Base-by-base conservation (phyloP, 371 early-diverging fungal genomes). In the Coemansia sp. region DNA sequence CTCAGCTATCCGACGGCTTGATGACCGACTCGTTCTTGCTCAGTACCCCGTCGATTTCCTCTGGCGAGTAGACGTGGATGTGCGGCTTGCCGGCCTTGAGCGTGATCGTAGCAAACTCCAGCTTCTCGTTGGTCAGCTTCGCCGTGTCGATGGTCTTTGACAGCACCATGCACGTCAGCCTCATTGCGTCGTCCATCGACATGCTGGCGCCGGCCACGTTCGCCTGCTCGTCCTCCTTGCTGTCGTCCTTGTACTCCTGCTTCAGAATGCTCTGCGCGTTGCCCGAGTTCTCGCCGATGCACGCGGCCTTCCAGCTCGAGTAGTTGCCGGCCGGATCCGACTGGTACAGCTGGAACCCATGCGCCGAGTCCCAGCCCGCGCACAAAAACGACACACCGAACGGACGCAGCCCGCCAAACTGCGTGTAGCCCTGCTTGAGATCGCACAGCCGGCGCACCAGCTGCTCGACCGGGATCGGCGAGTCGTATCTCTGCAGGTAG, bases 291-390 rank as follows among this genome's bases (percentile, higher is more conserved):
- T 92, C 94, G 24, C 99, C 99, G 71, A 98, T 95, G 80, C 95
- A 94, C 37, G 91, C 93, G 11, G 99, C 99, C 81, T 94, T 98
- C 99, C 99, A 99, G 40, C 96, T 96, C 72, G 91, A 87, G 77
- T 98, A 96, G 82, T 99, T 99, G 56, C 99, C 99, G 29, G 95
- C 94, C 4, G 99, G 99, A 80, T 99, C 99, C 8, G 97, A 94
- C 72, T 94, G 96, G 79, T 95, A 98, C 46, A 99, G 83, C 78
- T 94, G 95, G 86, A 97, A 98, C 9, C 98, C 96, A 60, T 83
- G 79, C 42, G 90, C 87, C 39, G 88, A 83, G 74, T 97, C 95
- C 77, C 89, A 93, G 29, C 99, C 99, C 34, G 95, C 98, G 78
- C 94, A 96, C 60, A 99, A 83, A 78, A 99, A 95, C 16, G 97